Evolutionary conservation across 2,329 filamentous ascomycete genomes (phyloP).

Genomic region (Pseudocercospora cruenta): DNA sequence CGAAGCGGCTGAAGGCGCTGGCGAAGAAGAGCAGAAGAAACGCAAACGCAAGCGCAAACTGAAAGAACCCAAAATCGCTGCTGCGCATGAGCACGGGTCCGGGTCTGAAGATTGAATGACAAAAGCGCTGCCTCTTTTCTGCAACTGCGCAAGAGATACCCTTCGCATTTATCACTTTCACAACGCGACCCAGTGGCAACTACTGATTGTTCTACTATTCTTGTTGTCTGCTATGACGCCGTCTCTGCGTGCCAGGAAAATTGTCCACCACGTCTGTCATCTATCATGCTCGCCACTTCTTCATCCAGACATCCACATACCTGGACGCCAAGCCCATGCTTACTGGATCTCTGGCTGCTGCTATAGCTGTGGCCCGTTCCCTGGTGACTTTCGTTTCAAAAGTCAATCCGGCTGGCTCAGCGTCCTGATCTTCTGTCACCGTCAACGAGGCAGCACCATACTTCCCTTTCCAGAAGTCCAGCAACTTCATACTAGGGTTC

Average conservation of each 20-base stretch:
- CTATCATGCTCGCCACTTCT: conserved; percentile 9
- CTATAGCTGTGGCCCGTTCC: not conserved
- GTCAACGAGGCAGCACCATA: conserved; percentile 13
- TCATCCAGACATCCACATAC: conserved; percentile 17
- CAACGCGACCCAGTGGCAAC: not conserved
- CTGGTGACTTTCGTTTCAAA: conserved; percentile 8
- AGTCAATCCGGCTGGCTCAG: conserved; percentile 6
- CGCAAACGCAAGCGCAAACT: conserved; percentile 31
- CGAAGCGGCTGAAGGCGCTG: conserved; percentile 9
- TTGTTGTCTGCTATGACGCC: not conserved
- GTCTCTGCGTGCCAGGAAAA: not conserved
- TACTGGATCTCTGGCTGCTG: conserved; percentile 9
- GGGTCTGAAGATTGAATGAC: conserved; percentile 5
- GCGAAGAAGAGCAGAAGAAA: conserved; percentile 22
- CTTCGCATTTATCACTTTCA: not conserved
- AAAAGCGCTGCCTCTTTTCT: not conserved
- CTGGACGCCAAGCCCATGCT: conserved; percentile 10
- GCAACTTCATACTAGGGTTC: conserved; percentile 36
- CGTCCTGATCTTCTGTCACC: not conserved
- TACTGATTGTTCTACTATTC: not conserved
- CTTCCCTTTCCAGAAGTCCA: conserved; percentile 34
- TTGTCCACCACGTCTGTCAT: not conserved
- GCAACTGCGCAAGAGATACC: conserved; percentile 1
- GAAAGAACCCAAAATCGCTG: conserved; percentile 21
- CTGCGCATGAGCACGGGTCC: not conserved